Evolutionary conservation across 169 alveolate genomes (phyloP).

Genomic region (Plasmodium blacklocki): DNA sequence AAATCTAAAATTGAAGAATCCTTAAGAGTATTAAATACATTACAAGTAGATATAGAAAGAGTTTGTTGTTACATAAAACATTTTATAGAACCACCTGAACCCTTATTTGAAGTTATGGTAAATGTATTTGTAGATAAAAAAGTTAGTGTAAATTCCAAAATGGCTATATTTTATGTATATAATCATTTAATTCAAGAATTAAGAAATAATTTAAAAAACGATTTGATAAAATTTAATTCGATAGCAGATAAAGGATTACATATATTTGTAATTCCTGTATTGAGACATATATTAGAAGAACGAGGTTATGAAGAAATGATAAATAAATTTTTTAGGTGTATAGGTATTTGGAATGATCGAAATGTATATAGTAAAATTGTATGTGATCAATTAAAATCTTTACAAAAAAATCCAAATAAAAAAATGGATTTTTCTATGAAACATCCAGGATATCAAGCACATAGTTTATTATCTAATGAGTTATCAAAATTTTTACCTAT

Average conservation of each 20-base stretch:
- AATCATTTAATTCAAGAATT: conserved; percentile 76
- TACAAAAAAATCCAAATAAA: conserved; percentile 67
- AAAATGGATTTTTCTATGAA: conserved; percentile 30
- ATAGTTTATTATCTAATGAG: conserved; percentile 72
- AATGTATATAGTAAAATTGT: conserved; percentile 60
- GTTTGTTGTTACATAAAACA: conserved; percentile 76
- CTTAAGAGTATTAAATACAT: conserved; percentile 53
- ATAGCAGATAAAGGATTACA: conserved; percentile 68
- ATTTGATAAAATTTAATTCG: conserved; percentile 25
- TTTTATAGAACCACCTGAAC: conserved; percentile 74
- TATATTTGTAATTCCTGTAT: conserved; percentile 59
- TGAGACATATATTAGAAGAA: conserved; percentile 34
- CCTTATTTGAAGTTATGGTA: conserved; percentile 42
- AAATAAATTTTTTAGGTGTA: conserved; percentile 65
- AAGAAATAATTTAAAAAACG: conserved; percentile 51
- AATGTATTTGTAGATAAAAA: conserved; percentile 38
- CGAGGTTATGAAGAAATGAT: conserved; percentile 33
- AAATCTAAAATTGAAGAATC: conserved; percentile 53
- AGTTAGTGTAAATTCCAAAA: conserved; percentile 49
- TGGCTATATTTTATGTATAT: conserved; percentile 74
- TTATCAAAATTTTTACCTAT: conserved; percentile 57
- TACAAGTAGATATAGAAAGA: conserved; percentile 72
- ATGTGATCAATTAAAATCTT: conserved; percentile 64
- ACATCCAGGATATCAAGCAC: conserved; percentile 43
- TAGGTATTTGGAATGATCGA: conserved; percentile 72